Evolutionary conservation across 2,329 filamentous ascomycete species (phyloP).

Genomic region (Hortaea werneckii): DNA sequence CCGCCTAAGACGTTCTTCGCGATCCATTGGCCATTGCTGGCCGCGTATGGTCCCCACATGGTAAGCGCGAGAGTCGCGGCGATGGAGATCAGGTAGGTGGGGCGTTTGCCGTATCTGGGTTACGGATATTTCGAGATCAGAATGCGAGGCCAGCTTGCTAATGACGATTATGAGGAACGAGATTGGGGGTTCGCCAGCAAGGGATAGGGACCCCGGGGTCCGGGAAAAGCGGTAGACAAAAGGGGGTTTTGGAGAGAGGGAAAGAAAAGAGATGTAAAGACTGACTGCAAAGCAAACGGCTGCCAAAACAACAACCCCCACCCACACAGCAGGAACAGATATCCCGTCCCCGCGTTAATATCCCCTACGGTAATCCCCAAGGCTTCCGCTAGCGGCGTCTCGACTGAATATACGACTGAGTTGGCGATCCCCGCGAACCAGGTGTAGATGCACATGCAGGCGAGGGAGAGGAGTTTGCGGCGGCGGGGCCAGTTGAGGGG

Average conservation of each 20-base stretch:
- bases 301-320: conserved; percentile 44
- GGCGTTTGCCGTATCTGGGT: conserved; percentile 39
- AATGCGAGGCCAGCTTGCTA: too few relatives aligned
- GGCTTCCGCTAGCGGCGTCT: conserved; percentile 38
- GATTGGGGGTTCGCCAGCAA: too few relatives aligned
- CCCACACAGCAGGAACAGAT: conserved; percentile 12
- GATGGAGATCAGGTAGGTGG: conserved; percentile 37
- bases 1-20: conserved; percentile 39
- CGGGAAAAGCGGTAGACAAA: too few relatives aligned
- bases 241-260: too few relatives aligned
- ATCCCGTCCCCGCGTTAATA: conserved; percentile 40
- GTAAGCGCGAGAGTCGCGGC: conserved; percentile 30
- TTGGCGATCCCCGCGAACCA: conserved; percentile 40
- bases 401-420: conserved; percentile 41
- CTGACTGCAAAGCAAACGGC: conserved; percentile 41
- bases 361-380: conserved; percentile 36
- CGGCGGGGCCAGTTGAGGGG: conserved; percentile 21
- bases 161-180: too few relatives aligned
- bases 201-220: too few relatives aligned
- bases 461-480: conserved; percentile 34
- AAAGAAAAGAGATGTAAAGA: too few relatives aligned
- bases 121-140: too few relatives aligned
- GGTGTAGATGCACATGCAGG: conserved; percentile 36
- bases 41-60: conserved; percentile 37
- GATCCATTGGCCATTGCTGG: conserved; percentile 37